Percentiles rank a stretch among this genome's conserved stretches.
phyloP scores from a whole-genome alignment of 805 yeast species.

The Barnettozyma populi region DNA sequence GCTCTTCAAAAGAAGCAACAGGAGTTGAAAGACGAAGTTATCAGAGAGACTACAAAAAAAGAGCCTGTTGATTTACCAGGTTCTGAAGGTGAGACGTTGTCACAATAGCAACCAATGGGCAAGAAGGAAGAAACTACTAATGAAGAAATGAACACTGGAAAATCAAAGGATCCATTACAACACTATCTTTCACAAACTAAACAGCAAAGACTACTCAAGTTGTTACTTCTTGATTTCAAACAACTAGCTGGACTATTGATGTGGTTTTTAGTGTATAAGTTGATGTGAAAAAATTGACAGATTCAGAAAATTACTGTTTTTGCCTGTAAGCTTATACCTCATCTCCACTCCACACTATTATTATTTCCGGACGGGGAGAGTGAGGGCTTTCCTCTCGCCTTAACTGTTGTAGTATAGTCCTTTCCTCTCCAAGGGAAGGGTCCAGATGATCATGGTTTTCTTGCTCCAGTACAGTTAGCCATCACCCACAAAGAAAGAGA shows the following conservation, averaged over 20 bases:
- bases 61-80: slow-evolving; percentile 10
- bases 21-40: slow-evolving; percentile 18
- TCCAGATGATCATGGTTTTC: no score
- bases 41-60: slow-evolving; percentile 7
- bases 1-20: slow-evolving; percentile 18
- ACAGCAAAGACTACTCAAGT: not conserved
- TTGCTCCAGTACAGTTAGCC: no score
- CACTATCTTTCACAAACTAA: slow-evolving; percentile 1
- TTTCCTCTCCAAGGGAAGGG: no score
- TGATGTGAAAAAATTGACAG: slow-evolving; percentile 2
- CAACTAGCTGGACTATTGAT: slow-evolving; percentile 13
- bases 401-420: no score
- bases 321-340: no score
- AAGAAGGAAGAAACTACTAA: slow-evolving; percentile 1
- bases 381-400: no score
- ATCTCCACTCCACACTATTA: no score
- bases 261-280: slow-evolving; percentile 15
- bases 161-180: not conserved
- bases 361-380: no score
- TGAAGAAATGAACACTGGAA: not conserved
- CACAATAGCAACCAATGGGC: slow-evolving; percentile 7
- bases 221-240: slow-evolving; percentile 11
- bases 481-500: no score
- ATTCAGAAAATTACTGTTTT: no score
- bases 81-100: slow-evolving; percentile 7